These are phyloP conservation scores for Acanthochlamys bracteata DNA, from an alignment of 106 monocot genomes.

Conservation along the genomic window DNA sequence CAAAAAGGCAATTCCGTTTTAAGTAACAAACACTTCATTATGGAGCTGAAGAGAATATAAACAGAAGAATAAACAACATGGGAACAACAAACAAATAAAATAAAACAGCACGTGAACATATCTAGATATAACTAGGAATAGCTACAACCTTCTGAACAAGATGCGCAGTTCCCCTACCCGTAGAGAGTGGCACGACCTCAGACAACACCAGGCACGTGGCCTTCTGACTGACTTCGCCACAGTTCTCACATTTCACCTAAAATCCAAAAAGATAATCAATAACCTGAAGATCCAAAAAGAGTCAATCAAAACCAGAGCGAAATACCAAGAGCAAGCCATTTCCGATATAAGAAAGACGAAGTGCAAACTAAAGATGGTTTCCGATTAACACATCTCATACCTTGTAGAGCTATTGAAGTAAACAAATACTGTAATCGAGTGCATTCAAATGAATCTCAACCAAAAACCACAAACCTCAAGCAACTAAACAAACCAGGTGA, in stretches of 20 bases:
- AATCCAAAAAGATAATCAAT: constrained; percentile 9
- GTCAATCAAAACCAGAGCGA: neutral
- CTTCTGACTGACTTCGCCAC: constrained; percentile 75
- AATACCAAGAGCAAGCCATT: neutral
- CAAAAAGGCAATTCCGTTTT: no score
- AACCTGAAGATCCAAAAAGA: neutral
- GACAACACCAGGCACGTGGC: constrained; percentile 53
- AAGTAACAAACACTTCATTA: neutral
- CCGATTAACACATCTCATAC: no score
- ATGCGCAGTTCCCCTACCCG: constrained; percentile 58
- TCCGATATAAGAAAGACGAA: no score
- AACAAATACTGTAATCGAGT: no score
- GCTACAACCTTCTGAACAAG: constrained; percentile 76
- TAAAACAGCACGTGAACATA: neutral
- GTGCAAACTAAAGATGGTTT: no score
- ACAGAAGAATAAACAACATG: neutral
- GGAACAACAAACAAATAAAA: neutral
- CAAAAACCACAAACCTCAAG: no score
- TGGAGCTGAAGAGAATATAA: neutral
- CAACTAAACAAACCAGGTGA: no score
- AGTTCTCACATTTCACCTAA: constrained; percentile 86
- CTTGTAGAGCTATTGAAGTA: no score
- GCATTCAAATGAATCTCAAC: no score
- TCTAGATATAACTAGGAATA: neutral
- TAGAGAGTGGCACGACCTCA: constrained; percentile 54